Evolutionary conservation across 2,329 filamentous ascomycete species (phyloP).

Genomic region (Calonectria multiphialidica): DNA sequence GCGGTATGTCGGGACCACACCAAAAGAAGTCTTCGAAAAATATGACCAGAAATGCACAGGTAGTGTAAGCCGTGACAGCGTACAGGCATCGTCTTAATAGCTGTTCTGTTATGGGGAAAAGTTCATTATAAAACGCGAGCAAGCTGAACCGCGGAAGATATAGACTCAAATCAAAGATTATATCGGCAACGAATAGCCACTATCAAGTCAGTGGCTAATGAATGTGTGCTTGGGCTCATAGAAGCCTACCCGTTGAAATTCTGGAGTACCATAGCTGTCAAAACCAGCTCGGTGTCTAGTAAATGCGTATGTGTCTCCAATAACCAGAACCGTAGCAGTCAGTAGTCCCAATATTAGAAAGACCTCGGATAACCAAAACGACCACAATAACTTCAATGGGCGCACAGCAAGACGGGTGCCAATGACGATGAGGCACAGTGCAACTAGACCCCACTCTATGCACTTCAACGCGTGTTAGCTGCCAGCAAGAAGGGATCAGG

Average conservation of each 20-base stretch:
- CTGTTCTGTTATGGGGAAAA: neutral
- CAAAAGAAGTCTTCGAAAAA: neutral
- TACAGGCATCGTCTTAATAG: neutral
- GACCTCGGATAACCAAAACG: too few relatives aligned
- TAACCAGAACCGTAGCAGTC: too few relatives aligned
- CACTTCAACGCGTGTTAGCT: too few relatives aligned
- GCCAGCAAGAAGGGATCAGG: too few relatives aligned
- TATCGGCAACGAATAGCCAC: neutral
- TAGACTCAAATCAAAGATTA: neutral
- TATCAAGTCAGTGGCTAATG: neutral
- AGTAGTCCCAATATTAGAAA: too few relatives aligned
- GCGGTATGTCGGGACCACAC: neutral
- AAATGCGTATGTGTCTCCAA: too few relatives aligned
- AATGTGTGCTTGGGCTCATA: too few relatives aligned
- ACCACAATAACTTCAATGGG: too few relatives aligned
- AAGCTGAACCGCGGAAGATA: neutral
- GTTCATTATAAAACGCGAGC: neutral
- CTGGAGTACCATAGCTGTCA: neutral
- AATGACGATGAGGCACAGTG: too few relatives aligned
- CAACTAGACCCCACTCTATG: too few relatives aligned
- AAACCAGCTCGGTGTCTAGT: too few relatives aligned
- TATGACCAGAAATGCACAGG: neutral
- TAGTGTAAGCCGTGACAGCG: neutral
- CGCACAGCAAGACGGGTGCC: too few relatives aligned
- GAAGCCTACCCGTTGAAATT: neutral